These are phyloP conservation scores for Domatiomyces globalis DNA, from an alignment of 2,329 filamentous ascomycete species.

Conservation along the genomic window DNA sequence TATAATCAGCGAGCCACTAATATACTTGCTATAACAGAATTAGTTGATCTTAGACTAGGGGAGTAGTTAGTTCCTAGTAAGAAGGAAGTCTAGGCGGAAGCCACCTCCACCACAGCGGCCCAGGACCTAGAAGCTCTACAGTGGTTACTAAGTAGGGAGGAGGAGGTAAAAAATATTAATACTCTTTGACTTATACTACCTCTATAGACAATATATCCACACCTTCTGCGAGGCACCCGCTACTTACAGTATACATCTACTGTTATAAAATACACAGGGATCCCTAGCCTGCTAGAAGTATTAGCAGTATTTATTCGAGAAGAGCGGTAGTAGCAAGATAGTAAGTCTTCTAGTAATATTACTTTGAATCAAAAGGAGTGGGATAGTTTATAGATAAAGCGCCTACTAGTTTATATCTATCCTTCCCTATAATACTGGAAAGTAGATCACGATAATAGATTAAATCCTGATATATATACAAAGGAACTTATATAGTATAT, in stretches of 20 bases:
- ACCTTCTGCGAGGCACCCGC: background rate
- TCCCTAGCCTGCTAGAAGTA: background rate
- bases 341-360: background rate
- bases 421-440: background rate
- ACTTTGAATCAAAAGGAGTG: background rate
- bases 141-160: background rate
- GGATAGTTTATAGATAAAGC: background rate
- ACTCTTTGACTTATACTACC: background rate
- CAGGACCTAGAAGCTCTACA: background rate
- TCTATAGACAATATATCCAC: background rate
- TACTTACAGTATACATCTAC: background rate
- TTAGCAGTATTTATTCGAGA: background rate
- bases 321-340: background rate
- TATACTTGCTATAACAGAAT: background rate
- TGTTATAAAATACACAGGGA: background rate
- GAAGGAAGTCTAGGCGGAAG: background rate
- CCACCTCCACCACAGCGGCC: background rate
- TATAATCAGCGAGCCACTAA: background rate
- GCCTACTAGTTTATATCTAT: background rate
- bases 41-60: background rate
- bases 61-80: background rate
- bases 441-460: background rate
- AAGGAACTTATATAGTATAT: background rate
- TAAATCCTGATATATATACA: background rate
- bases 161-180: background rate